These are phyloP conservation scores for Mycena filopes DNA, from an alignment of 768 basidiomycete species.

Conservation along the genomic window DNA sequence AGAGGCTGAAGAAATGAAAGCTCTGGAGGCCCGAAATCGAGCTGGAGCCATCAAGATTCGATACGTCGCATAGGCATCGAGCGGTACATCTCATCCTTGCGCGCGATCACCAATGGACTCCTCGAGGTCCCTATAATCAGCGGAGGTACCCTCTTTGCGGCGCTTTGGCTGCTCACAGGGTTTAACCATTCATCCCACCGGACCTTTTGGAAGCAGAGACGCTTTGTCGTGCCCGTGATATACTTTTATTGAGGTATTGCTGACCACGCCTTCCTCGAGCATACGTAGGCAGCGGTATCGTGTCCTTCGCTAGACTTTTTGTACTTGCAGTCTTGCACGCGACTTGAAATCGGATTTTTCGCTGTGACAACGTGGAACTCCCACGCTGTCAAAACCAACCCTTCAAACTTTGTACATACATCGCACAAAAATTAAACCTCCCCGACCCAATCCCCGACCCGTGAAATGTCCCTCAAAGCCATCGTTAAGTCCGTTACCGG, in stretches of 20 bases:
- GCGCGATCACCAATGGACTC: background rate
- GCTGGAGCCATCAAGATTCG: constrained; percentile 80
- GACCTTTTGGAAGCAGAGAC: background rate
- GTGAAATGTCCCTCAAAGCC: constrained; percentile 85
- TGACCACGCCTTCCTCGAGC: too few species aligned
- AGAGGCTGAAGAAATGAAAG: constrained; percentile 85
- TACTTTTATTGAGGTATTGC: too few species aligned
- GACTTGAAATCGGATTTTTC: too few species aligned
- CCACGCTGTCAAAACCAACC: too few species aligned
- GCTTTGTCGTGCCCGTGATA: too few species aligned
- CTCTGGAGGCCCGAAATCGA: constrained; percentile 76
- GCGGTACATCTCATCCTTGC: background rate
- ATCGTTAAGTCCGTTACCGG: constrained; percentile 85
- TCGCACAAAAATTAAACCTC: too few species aligned
- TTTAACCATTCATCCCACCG: background rate
- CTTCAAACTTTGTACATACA: too few species aligned
- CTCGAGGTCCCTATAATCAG: background rate
- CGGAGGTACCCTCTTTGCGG: constrained; percentile 11
- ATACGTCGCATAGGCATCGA: constrained; percentile 64
- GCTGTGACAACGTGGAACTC: too few species aligned
- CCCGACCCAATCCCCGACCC: too few species aligned
- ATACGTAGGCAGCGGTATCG: too few species aligned
- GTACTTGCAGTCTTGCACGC: too few species aligned
- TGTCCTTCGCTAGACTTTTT: too few species aligned
- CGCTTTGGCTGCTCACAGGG: background rate